Evolutionary conservation across 2,329 filamentous ascomycete species (phyloP), one percentile per base, ranked within the genome.

Genomic region (Hymenoscyphus fraxineus): DNA sequence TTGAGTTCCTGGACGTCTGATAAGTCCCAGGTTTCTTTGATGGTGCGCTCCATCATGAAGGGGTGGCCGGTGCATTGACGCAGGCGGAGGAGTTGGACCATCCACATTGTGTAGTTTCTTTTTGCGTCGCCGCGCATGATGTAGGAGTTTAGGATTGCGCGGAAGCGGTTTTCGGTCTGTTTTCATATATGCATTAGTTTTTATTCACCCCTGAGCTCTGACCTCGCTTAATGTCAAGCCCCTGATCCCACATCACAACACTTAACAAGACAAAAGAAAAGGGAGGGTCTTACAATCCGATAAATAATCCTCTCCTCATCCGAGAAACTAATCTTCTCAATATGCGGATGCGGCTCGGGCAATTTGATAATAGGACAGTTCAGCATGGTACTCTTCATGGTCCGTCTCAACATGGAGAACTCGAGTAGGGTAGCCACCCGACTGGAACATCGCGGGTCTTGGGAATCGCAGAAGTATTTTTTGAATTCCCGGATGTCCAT

Each of bases 361-460:
- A 88, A 76, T 9, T 79, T 81, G 16, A 88, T 71, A 1, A 88
- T 81, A 0, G 83, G 81, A 0, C 78, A 75, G 1, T 80, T 78
- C 65, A 88, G 83, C 16, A 88, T 76, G 0, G 73, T 79, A 62
- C 85, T 82, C 1, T 74, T 73, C 72, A 87, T 83, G 0, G 84
- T 86, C 6, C 84, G 78, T 5, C 85, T 78, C 68, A 84, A 78
- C 80, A 87, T 83, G 61, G 84, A 80, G 44, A 70, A 71, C 22
- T 61, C 65, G 6, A 75, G 65, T 2, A 74, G 55, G 4, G 69
- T 68, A 2, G 56, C 13, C 40, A 75, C 69, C 12, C 73, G 68
- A n/a, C 39, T 62, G 12, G 67, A 64, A 47, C 65, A 68, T 6
- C 69, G 68, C 0, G 65, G 56, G 5, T 66, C 63, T 6, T 72